Conservation (phyloP, 257 asterid species). For the Solanum ossicruentum region DNA sequence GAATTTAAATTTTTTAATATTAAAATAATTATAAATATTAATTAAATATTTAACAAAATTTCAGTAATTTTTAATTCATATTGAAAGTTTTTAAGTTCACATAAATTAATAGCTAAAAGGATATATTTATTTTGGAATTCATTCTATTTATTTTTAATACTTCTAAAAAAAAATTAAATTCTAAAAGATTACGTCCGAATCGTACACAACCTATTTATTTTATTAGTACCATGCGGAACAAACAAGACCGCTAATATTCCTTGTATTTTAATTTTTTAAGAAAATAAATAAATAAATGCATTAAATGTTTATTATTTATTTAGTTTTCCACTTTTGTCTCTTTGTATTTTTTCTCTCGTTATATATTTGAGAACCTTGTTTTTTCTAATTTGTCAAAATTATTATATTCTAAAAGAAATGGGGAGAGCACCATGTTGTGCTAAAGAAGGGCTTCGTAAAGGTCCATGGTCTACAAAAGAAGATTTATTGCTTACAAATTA, state of each 20-base stretch:
- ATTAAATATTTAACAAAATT: not conserved
- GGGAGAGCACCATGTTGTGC: slow-evolving; percentile 23
- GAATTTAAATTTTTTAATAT: not conserved
- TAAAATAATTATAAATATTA: not conserved
- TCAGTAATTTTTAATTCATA: not conserved
- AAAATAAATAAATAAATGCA: not conserved
- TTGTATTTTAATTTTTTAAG: not conserved
- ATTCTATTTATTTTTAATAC: too few species aligned
- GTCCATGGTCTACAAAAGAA: slow-evolving; percentile 15
- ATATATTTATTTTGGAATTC: too few species aligned
- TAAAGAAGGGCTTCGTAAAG: slow-evolving; percentile 9
- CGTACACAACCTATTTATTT: not conserved
- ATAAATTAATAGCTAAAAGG: not conserved
- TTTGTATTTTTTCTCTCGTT: not conserved
- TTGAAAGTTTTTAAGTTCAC: not conserved
- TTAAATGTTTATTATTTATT: not conserved
- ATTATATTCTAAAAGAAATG: not conserved
- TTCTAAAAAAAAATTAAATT: too few species aligned
- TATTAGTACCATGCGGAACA: not conserved
- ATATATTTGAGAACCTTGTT: too few species aligned
- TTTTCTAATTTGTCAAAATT: not conserved
- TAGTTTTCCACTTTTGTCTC: not conserved
- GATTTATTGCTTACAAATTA: slow-evolving; percentile 6
- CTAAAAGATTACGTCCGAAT: not conserved
- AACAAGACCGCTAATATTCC: not conserved